phyloP scores from a whole-genome alignment of 2,329 filamentous ascomycete genomes.

The Cephalotrichum gorgonifer region DNA sequence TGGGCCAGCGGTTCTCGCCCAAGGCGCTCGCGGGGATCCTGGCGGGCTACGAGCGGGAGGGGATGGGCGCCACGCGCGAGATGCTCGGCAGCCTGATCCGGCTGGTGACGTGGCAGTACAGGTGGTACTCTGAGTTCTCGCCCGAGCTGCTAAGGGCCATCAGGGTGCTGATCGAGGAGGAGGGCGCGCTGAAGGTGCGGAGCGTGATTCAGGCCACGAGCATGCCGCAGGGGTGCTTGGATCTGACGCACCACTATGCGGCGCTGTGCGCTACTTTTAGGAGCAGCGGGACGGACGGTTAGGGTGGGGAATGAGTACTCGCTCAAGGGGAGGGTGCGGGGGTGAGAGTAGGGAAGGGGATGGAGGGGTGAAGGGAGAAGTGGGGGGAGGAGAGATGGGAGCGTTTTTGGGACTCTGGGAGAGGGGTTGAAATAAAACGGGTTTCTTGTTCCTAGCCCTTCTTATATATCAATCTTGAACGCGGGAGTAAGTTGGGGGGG shows the following conservation, averaged over 20 bases:
- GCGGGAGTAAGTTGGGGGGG: too few relatives aligned
- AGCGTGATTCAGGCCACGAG: constrained; percentile 96
- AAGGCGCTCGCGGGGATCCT: constrained; percentile 84
- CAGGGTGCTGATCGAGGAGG: constrained; percentile 88
- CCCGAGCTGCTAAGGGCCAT: constrained; percentile 81
- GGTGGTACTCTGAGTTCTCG: constrained; percentile 99
- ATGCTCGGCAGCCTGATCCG: constrained; percentile 79
- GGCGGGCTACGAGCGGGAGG: constrained; percentile 64
- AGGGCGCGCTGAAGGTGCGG: constrained; percentile 92
- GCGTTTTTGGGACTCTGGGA: too few relatives aligned
- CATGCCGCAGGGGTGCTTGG: constrained; percentile 82
- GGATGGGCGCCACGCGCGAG: constrained; percentile 53
- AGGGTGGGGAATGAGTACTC: too few relatives aligned
- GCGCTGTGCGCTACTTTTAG: constrained; percentile 89
- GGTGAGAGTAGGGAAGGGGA: background rate
- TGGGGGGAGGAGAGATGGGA: background rate
- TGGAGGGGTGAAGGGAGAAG: background rate
- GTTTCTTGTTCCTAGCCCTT: too few relatives aligned
- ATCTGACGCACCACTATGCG: constrained; percentile 93
- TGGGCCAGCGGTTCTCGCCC: constrained; percentile 82
- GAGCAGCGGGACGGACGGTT: constrained; percentile 85
- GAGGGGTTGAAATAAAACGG: too few relatives aligned
- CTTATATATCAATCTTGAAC: too few relatives aligned
- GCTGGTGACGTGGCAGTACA: constrained; percentile 94
- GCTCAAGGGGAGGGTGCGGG: too few relatives aligned